Conservation (phyloP, 805 yeast species). For the Kodamaea fukazawae region DNA sequence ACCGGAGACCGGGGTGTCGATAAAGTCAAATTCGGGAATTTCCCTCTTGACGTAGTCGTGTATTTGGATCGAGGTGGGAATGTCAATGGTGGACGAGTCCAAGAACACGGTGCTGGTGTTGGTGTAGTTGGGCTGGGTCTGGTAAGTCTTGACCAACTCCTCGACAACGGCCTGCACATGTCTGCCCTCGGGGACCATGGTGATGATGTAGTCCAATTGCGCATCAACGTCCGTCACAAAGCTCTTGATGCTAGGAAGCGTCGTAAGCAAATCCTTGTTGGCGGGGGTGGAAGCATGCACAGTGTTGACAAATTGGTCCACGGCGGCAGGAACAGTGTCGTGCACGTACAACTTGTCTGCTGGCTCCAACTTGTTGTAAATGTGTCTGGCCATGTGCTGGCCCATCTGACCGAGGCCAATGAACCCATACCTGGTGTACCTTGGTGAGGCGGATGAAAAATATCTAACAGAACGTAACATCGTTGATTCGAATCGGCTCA, state of each 20-base stretch:
- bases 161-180: constrained; percentile 44
- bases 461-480: constrained; percentile 10
- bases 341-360: constrained; percentile 42
- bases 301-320: constrained; percentile 20
- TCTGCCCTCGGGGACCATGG: constrained; percentile 56
- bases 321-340: constrained; percentile 37
- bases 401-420: constrained; percentile 61
- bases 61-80: constrained; percentile 43
- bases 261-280: constrained; percentile 17
- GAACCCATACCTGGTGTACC: constrained; percentile 41
- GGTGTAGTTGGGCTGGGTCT: constrained; percentile 11
- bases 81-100: constrained; percentile 54
- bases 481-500: neutral
- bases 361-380: constrained; percentile 37
- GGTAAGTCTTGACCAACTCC: constrained; percentile 35
- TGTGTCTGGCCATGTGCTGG: constrained; percentile 52
- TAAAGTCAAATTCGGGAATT: constrained; percentile 40
- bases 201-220: constrained; percentile 41
- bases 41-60: constrained; percentile 32
- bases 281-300: constrained; percentile 24
- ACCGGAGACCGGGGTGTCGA: constrained; percentile 57
- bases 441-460: constrained; percentile 7
- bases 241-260: constrained; percentile 20
- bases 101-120: constrained; percentile 31
- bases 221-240: constrained; percentile 30